These are phyloP conservation scores for Rhizopogon hawkerae DNA, from an alignment of 1,284 basidiomycete genomes.

Conservation along the genomic window DNA sequence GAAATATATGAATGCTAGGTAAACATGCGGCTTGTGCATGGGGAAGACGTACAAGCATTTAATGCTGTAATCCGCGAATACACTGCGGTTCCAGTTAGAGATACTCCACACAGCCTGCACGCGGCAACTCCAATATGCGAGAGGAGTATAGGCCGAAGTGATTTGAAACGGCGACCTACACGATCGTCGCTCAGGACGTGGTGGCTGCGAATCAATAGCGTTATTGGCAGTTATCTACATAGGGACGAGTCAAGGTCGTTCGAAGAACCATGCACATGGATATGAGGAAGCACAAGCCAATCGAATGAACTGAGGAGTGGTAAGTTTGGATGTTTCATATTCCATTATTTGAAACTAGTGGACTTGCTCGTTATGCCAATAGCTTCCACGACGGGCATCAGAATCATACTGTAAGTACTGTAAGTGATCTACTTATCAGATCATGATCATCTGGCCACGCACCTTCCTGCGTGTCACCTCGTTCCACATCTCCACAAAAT, in stretches of 20 bases:
- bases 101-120: constrained; percentile 80
- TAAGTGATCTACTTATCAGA: constrained; percentile 6
- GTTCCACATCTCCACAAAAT: constrained; percentile 87
- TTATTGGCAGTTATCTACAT: constrained; percentile 19
- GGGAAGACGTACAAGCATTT: constrained; percentile 65
- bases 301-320: constrained; percentile 40
- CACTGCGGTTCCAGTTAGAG: constrained; percentile 87
- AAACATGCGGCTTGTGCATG: constrained; percentile 1
- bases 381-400: constrained; percentile 27
- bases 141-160: constrained; percentile 30
- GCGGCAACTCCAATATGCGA: constrained; percentile 43
- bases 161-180: constrained; percentile 18
- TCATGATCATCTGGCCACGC: constrained; percentile 10
- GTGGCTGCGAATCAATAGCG: constrained; percentile 15
- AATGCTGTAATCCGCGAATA: constrained; percentile 76
- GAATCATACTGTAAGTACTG: not conserved
- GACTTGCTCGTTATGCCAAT: constrained; percentile 43
- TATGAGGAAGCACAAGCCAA: constrained; percentile 80
- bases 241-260: constrained; percentile 50
- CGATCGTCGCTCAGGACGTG: no score
- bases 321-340: constrained; percentile 3
- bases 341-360: not conserved
- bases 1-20: constrained; percentile 71
- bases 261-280: constrained; percentile 42
- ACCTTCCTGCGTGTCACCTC: constrained; percentile 75